Percentiles rank a stretch among this genome's conserved stretches.
These are phyloP conservation scores for Magnaporthiopsis poae DNA, from an alignment of 2,329 filamentous ascomycete genomes.

Conservation along the genomic window DNA sequence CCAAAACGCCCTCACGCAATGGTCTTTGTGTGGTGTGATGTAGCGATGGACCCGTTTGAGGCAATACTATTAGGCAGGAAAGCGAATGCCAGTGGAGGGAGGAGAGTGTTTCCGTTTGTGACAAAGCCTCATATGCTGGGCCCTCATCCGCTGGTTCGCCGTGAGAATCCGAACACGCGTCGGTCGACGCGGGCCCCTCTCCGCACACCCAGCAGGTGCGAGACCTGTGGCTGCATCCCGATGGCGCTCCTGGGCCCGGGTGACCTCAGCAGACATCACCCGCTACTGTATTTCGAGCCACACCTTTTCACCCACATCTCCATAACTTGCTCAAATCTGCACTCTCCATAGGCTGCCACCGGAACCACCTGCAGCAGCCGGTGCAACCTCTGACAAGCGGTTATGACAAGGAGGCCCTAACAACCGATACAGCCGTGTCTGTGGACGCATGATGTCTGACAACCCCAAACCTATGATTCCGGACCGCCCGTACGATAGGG, in stretches of 20 bases:
- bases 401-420: too few species aligned
- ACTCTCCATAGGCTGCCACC: background rate
- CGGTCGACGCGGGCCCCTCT: background rate
- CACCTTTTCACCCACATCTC: background rate
- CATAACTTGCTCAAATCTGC: background rate
- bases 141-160: too few species aligned
- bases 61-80: background rate
- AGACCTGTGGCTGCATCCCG: slow-evolving; percentile 38
- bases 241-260: background rate
- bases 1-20: background rate
- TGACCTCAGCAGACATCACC: background rate
- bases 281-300: background rate
- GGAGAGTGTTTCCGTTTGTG: too few species aligned
- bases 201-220: slow-evolving; percentile 13
- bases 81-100: background rate
- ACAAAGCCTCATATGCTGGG: too few species aligned
- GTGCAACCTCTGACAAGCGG: background rate
- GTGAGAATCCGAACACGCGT: background rate
- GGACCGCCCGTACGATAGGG: background rate
- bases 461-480: too few species aligned
- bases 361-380: background rate
- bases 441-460: too few species aligned
- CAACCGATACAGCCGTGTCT: too few species aligned
- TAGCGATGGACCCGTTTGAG: background rate
- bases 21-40: background rate